A percentile compares a stretch with the other conserved stretches of the same genome.
phyloP scores from a whole-genome alignment of 1,284 basidiomycete genomes.

The Ganoderma multipileum region DNA sequence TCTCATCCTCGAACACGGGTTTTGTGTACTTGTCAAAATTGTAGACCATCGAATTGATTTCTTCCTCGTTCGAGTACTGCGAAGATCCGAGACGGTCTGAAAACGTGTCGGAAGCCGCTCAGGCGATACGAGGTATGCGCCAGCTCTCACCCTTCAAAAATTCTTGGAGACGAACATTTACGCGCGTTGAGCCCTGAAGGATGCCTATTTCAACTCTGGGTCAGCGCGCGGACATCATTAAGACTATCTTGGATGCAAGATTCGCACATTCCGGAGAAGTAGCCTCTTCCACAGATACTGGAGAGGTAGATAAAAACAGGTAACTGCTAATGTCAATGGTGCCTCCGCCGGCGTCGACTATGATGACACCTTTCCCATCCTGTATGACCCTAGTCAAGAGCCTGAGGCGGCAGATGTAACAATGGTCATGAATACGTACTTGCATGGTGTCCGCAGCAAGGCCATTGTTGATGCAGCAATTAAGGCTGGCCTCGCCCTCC shows the following conservation, averaged over 20 bases:
- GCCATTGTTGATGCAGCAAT: slow-evolving; percentile 51
- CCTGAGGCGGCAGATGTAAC: neutral
- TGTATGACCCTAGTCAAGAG: slow-evolving; percentile 13
- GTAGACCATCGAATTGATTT: slow-evolving; percentile 44
- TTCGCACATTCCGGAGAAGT: slow-evolving; percentile 49
- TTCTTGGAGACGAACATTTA: slow-evolving; percentile 38
- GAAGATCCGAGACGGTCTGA: slow-evolving; percentile 45
- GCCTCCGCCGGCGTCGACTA: slow-evolving; percentile 66
- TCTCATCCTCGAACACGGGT: slow-evolving; percentile 44
- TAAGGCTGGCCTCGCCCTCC: slow-evolving; percentile 57
- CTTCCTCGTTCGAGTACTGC: slow-evolving; percentile 42
- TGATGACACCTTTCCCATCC: slow-evolving; percentile 52
- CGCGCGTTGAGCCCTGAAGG: slow-evolving; percentile 36
- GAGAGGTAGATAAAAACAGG: slow-evolving; percentile 34
- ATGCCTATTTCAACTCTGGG: slow-evolving; percentile 28
- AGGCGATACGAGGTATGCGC: neutral
- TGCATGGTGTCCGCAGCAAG: slow-evolving; percentile 42
- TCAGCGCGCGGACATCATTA: neutral
- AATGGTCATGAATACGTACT: slow-evolving; percentile 28
- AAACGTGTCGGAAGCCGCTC: neutral
- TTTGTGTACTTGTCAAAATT: slow-evolving; percentile 51
- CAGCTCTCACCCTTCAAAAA: slow-evolving; percentile 39
- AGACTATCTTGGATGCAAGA: neutral
- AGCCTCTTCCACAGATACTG: slow-evolving; percentile 45
- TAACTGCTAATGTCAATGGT: slow-evolving; percentile 64